Evolutionary conservation across 805 yeast genomes (phyloP), one percentile per base, ranked within the genome.

Genomic region (Candida taoyuanica): DNA sequence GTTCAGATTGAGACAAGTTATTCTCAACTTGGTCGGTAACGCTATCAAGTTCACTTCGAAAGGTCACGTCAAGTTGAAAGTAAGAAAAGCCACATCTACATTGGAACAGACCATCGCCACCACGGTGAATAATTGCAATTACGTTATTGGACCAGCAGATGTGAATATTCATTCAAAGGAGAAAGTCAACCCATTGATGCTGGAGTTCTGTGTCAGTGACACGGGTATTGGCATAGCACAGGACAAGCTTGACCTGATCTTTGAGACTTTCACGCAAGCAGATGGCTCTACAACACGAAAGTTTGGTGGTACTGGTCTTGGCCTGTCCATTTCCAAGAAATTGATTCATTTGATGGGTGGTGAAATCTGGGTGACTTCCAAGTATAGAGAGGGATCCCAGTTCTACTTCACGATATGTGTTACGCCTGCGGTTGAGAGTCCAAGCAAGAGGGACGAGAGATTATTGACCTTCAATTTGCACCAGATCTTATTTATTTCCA

Each of bases 251-350:
- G 95, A 86, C 23, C 70, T 87, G 29, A 87, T 86, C 50, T 86
- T 86, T 55, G 95, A 86, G 55, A 86, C 91, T 3, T 86, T 86
- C 65, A 83, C 95, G 49, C 95, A 86, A 60, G 95, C 95, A 7
- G 96, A 86, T 63, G 96, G 96, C 29, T 85, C 95, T 5, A 86
- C 95, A 2, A 86, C 95, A 2, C 74, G 95, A 58, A 85, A 85
- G 60, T 87, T 86, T 58, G 96, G 95, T 52, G 96, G 96, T 54
- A 87, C 95, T 3, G 96, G 96, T 47, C 69, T 86, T 32, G 96
- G 96, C 14, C 69, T 86, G 39, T 84, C 94, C 3, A 86, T 86
- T 59, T 87, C 95, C 8, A 85, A 85, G 59, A 87, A 85, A 52
- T 71, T 86, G 50, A 86, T 87, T 54, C 89, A 85, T 53, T 70